phyloP scores from a whole-genome alignment of 1,284 basidiomycete species.

The Boletus semigastroideus region DNA sequence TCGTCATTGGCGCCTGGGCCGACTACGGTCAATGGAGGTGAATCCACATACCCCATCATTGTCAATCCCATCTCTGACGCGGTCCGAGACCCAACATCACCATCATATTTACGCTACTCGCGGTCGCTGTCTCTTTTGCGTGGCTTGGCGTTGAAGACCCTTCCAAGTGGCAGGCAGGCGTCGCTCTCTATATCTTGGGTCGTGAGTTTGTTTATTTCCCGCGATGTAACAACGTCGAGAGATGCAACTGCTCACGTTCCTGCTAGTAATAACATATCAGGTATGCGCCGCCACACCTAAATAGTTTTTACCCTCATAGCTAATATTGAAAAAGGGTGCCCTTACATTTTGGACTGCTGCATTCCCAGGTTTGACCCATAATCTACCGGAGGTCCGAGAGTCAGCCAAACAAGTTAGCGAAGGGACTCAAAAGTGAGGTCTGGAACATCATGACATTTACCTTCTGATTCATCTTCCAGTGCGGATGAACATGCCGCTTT shows the following conservation, averaged over 20 bases:
- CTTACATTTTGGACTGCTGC: constrained; percentile 85
- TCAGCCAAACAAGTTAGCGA: constrained; percentile 43
- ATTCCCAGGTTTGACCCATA: constrained; percentile 74
- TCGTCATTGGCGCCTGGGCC: constrained; percentile 71
- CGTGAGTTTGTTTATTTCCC: constrained; percentile 40
- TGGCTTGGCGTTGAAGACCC: constrained; percentile 74
- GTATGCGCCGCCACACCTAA: constrained; percentile 27
- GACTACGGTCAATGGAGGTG: constrained; percentile 78
- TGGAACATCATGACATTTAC: not conserved
- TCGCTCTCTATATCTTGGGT: constrained; percentile 75
- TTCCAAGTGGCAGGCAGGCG: constrained; percentile 66
- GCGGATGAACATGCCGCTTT: constrained; percentile 56
- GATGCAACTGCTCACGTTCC: not conserved
- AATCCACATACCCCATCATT: not conserved
- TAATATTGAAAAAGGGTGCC: constrained; percentile 48
- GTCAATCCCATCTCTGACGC: constrained; percentile 8
- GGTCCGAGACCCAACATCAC: constrained; percentile 67
- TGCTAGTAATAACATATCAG: constrained; percentile 75
- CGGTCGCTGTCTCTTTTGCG: constrained; percentile 69
- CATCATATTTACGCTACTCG: constrained; percentile 70
- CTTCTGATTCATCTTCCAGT: constrained; percentile 36
- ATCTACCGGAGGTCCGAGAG: constrained; percentile 66
- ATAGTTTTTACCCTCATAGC: not conserved
- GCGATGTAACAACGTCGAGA: not conserved
- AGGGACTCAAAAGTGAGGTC: constrained; percentile 47